Evolutionary conservation across 164 flowering plant species (phyloP), one percentile per base, ranked within the genome.

Genomic region (Magnolia kwangsiensis): DNA sequence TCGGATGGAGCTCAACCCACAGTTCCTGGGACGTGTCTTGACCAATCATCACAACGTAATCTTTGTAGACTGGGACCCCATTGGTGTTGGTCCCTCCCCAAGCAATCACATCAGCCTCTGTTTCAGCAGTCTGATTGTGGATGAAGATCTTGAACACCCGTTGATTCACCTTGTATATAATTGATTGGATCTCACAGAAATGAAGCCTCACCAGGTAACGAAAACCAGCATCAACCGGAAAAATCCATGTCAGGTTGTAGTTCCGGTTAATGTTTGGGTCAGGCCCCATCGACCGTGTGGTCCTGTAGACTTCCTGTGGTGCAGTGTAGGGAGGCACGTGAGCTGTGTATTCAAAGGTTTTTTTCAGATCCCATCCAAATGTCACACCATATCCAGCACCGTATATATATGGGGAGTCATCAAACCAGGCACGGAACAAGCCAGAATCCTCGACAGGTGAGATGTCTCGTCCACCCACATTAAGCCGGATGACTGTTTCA

Each of bases 181-280:
- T 77, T 1, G 51, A 7, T 19, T 77, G 45, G 71, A 90, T 72
- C 90, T 93, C 97, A 65, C 98, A 95, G 81, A 95, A 93, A 82
- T 95, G 98, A 31, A 95, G 92, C 90, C 98, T 85, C 8, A 91
- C 92, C 75, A 95, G 82, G 83, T 93, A 95, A 21, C n/a, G 23
- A 76, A 93, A 95, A 1, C 91, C 90, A 0, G 91, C 75, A 59
- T 95, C 98, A 8, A 93, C 82, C 8, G 89, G 4, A 31, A 95
- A 85, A 55, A 83, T 51, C 98, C 98, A 95, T 23, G 94, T 89
- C 80, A 95, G 81, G 74, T 72, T 72, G 18, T 72, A 72, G n/a
- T 27, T 23, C 64, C 0, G 16, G 74, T 72, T 51, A 8, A 72
- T 16, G 1, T 4, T 1, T 4, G n/a, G n/a, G n/a, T 0, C 1